phyloP scores from a whole-genome alignment of 768 basidiomycete genomes.

The Leccinum broughii region DNA sequence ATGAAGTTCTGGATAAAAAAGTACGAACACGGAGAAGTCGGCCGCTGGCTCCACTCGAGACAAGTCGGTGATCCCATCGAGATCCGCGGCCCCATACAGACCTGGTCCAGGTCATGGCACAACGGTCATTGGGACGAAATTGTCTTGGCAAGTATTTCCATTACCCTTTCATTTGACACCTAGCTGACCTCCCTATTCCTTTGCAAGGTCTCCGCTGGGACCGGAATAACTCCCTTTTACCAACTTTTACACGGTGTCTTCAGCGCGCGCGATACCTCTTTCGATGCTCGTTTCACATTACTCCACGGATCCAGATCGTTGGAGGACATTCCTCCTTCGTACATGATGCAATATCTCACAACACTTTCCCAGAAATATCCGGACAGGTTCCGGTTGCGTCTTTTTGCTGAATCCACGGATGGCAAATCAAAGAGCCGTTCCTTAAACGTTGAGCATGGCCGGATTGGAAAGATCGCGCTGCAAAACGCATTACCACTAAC shows the following conservation, averaged over 20 bases:
- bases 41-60: conserved; percentile 79
- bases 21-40: conserved; percentile 78
- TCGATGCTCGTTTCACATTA: conserved; percentile 62
- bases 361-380: conserved; percentile 51
- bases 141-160: conserved; percentile 55
- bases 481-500: conserved; percentile 40
- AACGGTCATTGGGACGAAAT: conserved; percentile 75
- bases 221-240: conserved; percentile 84
- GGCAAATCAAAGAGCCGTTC: conserved; percentile 20
- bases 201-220: conserved; percentile 81
- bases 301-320: conserved; percentile 67
- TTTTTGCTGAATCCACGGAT: conserved; percentile 60
- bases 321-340: conserved; percentile 68
- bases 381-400: conserved; percentile 51
- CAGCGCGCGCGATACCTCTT: conserved; percentile 21
- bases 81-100: conserved; percentile 72
- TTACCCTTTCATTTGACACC: not conserved
- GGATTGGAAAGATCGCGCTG: conserved; percentile 54
- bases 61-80: conserved; percentile 66
- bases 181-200: not conserved
- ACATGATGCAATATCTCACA: conserved; percentile 54
- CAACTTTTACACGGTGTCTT: conserved; percentile 68
- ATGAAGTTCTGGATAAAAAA: conserved; percentile 83
- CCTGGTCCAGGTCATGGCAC: conserved; percentile 50
- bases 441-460: conserved; percentile 44